Evolutionary conservation across 805 yeast genomes (phyloP).

Genomic region (Candida morakotiae): DNA sequence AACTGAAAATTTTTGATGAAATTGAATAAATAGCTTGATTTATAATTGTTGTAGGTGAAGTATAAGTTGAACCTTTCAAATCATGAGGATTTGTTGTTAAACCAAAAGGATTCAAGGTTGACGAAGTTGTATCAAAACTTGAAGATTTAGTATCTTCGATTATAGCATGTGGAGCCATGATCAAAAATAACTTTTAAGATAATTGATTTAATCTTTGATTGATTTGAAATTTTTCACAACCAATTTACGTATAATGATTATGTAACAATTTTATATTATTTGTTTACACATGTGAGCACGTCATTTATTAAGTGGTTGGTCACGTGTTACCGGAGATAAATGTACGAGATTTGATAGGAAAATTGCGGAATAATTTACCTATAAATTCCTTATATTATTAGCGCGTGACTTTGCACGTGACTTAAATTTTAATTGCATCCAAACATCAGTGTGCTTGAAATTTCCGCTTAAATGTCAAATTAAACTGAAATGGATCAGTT

Average conservation of each 20-base stretch:
- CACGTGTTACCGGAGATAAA: no score
- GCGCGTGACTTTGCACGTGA: no score
- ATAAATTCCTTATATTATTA: no score
- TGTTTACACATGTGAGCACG: conserved; percentile 6
- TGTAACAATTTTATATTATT: not conserved
- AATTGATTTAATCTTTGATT: no score
- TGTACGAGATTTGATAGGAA: no score
- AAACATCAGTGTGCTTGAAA: no score
- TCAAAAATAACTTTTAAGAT: no score
- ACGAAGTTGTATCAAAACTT: not conserved
- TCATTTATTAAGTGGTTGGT: not conserved
- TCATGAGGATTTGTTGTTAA: conserved; percentile 52
- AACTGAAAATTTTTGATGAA: conserved; percentile 58
- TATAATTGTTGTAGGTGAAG: conserved; percentile 53
- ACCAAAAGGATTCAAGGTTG: conserved; percentile 49
- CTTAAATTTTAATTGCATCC: no score
- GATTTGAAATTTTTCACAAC: not conserved
- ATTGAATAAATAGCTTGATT: conserved; percentile 51
- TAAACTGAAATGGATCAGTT: no score
- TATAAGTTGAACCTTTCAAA: conserved; percentile 45
- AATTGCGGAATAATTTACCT: no score
- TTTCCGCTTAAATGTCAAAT: no score
- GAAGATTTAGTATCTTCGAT: not conserved
- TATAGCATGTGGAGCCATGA: conserved; percentile 5
- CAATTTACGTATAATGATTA: not conserved